Percentiles rank a stretch among this genome's conserved stretches.
Evolutionary conservation across 371 early-diverging fungal genomes (phyloP).

Genomic region (Blakeslea trispora): DNA sequence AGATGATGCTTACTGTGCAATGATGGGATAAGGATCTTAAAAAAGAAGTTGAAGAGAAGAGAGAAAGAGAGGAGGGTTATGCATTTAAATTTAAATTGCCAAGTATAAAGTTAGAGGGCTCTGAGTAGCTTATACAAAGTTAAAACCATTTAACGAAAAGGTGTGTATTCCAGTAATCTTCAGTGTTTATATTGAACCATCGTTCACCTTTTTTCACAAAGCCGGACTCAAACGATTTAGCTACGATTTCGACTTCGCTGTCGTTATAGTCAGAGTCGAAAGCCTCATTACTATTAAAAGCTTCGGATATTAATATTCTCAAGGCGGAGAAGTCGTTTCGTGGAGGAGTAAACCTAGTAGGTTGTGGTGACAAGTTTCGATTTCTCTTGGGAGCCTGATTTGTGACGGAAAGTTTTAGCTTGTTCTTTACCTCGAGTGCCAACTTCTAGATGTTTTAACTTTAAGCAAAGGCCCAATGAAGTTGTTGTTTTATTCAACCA

Average conservation of each 20-base stretch:
- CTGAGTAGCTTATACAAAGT: no score
- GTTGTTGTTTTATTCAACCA: background rate
- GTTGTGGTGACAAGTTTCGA: slow-evolving; percentile 2
- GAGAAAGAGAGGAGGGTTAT: no score
- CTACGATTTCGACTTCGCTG: slow-evolving; percentile 2
- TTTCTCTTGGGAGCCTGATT: slow-evolving; percentile 4
- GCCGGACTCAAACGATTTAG: slow-evolving; percentile 3
- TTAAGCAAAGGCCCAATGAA: slow-evolving; percentile 4
- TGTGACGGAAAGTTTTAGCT: slow-evolving; percentile 8
- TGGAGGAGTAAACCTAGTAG: slow-evolving; percentile 9
- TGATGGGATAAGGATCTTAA: no score
- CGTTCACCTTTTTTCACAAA: slow-evolving; percentile 12
- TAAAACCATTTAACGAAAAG: slow-evolving; percentile 7
- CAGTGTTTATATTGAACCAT: slow-evolving; percentile 13
- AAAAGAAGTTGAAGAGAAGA: no score
- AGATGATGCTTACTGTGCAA: no score
- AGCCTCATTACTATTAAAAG: slow-evolving; percentile 6
- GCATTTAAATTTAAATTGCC: no score
- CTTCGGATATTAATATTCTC: background rate
- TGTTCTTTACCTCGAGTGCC: slow-evolving; percentile 8
- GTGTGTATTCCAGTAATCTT: slow-evolving; percentile 3
- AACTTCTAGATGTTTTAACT: slow-evolving; percentile 6
- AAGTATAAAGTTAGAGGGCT: no score
- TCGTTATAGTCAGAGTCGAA: slow-evolving; percentile 10
- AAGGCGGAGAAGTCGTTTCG: background rate